phyloP scores from a whole-genome alignment of 495 filamentous ascomycete genomes.

The Achaetomiella virescens region DNA sequence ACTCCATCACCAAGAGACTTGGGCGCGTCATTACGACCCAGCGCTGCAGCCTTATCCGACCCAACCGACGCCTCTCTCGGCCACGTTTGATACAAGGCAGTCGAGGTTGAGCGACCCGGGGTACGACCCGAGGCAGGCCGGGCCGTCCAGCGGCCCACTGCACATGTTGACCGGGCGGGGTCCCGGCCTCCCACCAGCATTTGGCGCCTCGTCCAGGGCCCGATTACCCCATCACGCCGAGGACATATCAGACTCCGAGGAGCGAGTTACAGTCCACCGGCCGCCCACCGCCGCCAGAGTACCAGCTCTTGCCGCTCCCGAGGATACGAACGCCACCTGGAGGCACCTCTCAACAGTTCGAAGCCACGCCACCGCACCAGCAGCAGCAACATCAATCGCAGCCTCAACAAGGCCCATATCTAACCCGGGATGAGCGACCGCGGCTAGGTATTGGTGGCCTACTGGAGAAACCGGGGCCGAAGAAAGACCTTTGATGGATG shows the following conservation, averaged over 20 bases:
- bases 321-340: slow-evolving; percentile 40
- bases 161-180: slow-evolving; percentile 28
- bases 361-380: neutral
- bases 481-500: slow-evolving; percentile 13
- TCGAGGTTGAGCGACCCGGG: slow-evolving; percentile 31
- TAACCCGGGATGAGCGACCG: slow-evolving; percentile 40
- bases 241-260: slow-evolving; percentile 41
- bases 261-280: slow-evolving; percentile 35
- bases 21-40: slow-evolving; percentile 40
- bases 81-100: slow-evolving; percentile 38
- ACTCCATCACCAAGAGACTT: slow-evolving; percentile 46
- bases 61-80: slow-evolving; percentile 38
- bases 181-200: slow-evolving; percentile 29
- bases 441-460: slow-evolving; percentile 52
- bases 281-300: slow-evolving; percentile 34
- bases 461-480: slow-evolving; percentile 39
- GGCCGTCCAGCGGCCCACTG: slow-evolving; percentile 24
- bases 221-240: slow-evolving; percentile 34
- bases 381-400: neutral
- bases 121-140: slow-evolving; percentile 31
- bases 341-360: slow-evolving; percentile 20
- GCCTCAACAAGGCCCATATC: slow-evolving; percentile 16
- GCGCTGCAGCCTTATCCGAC: slow-evolving; percentile 31
- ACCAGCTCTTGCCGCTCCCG: slow-evolving; percentile 42
- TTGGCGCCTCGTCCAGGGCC: slow-evolving; percentile 34